phyloP scores from a whole-genome alignment of 768 basidiomycete genomes.

The Leccinum obscurum region DNA sequence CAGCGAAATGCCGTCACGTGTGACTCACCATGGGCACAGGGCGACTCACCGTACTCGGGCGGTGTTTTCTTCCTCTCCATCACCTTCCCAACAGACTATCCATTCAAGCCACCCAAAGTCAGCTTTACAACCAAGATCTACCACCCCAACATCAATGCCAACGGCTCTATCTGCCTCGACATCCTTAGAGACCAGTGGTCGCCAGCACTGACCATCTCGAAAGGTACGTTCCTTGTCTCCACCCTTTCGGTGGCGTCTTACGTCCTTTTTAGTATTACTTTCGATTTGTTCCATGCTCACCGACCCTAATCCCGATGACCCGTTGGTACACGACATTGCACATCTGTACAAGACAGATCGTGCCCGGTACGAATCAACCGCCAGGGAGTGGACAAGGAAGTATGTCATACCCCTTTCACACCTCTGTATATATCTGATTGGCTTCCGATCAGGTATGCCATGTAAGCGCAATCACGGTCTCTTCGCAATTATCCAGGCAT shows the following conservation, averaged over 20 bases:
- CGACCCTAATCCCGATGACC: slow-evolving; percentile 99
- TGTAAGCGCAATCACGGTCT: slow-evolving; percentile 42
- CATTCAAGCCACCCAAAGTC: slow-evolving; percentile 99
- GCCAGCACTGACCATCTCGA: slow-evolving; percentile 97
- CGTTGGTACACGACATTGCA: slow-evolving; percentile 97
- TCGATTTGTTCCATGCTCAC: slow-evolving; percentile 99
- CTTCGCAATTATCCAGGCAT: slow-evolving; percentile 22
- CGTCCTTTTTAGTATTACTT: slow-evolving; percentile 65
- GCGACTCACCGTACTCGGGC: slow-evolving; percentile 97
- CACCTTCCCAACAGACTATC: slow-evolving; percentile 95
- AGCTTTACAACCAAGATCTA: slow-evolving; percentile 99
- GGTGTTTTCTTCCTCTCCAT: slow-evolving; percentile 99
- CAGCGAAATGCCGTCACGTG: slow-evolving; percentile 5
- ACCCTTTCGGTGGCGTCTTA: slow-evolving; percentile 6
- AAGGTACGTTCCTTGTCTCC: slow-evolving; percentile 57
- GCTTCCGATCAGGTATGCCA: slow-evolving; percentile 42
- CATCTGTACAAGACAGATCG: slow-evolving; percentile 99
- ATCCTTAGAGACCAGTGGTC: slow-evolving; percentile 99
- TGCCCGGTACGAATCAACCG: slow-evolving; percentile 94
- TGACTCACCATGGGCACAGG: slow-evolving; percentile 48
- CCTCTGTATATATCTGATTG: slow-evolving; percentile 3
- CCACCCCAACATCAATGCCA: slow-evolving; percentile 99
- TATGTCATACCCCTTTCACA: slow-evolving; percentile 40
- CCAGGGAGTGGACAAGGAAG: slow-evolving; percentile 99
- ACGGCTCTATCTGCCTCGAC: slow-evolving; percentile 98